phyloP scores from a whole-genome alignment of 495 filamentous ascomycete species.

The Trichoderma asperelloides region DNA sequence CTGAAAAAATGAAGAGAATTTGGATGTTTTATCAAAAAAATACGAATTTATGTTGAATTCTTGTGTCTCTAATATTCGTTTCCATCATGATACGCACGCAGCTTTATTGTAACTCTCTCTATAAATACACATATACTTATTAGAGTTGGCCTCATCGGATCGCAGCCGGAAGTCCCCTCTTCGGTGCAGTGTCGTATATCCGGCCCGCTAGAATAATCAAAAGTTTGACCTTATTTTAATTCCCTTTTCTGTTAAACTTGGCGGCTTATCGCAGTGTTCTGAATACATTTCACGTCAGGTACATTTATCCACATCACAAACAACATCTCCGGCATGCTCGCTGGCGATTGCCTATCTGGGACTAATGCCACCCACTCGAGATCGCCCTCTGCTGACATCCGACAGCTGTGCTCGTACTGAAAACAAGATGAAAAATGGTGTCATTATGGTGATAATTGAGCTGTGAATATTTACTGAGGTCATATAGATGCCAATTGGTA shows the following conservation, averaged over 20 bases:
- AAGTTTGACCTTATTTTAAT: not conserved
- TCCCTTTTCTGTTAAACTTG: not conserved
- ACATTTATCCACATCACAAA: not conserved
- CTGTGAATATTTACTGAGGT: too few relatives aligned
- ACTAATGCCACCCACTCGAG: not conserved
- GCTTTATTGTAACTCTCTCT: not conserved
- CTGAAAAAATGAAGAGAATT: not conserved
- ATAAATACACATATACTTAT: not conserved
- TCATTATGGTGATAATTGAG: too few relatives aligned
- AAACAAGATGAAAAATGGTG: too few relatives aligned
- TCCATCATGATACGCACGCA: not conserved
- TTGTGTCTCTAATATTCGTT: not conserved
- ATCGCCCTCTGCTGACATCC: not conserved
- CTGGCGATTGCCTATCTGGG: not conserved
- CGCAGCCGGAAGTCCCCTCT: not conserved
- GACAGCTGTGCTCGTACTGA: too few relatives aligned
- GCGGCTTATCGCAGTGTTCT: not conserved
- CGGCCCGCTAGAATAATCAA: not conserved
- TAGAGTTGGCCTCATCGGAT: not conserved
- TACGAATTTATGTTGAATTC: not conserved
- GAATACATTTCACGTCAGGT: not conserved
- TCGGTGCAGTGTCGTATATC: not conserved
- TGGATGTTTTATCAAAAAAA: not conserved
- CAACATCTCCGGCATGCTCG: not conserved
- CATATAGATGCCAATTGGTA: too few relatives aligned